Evolutionary conservation across 2,329 filamentous ascomycete genomes (phyloP), one percentile per base, ranked within the genome.

Genomic region (Aspergillus chevalieri): DNA sequence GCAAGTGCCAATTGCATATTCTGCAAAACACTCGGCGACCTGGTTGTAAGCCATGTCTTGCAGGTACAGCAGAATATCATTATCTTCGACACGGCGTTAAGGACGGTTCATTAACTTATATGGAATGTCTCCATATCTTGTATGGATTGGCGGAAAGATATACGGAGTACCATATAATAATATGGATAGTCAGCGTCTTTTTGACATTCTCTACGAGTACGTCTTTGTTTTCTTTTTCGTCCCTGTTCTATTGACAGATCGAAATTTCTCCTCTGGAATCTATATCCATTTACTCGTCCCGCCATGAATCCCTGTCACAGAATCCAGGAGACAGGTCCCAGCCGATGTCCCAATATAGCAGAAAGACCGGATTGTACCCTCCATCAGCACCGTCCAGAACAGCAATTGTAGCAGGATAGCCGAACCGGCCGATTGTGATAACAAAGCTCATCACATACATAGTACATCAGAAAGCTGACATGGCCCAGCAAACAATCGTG

Each of bases 1-100:
- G 17, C 41, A 9, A 47, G 54, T 57, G 6, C 55, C 57, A 48
- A 57, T 55, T 22, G 47, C 57, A 59, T 54, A 59, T 46, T 57
- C 57, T 7, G 47, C 46, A 28, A 54, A 59, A 1, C 52, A 53
- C 12, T 57, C 55, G 6, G 48, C 30, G 3, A 44, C 49, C 42
- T 55, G 47, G 28, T 33, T 45, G 30, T 55, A 26, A n/a, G 46
- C 49, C 6, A 47, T n/a, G 8, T 36, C 34, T 14, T 36, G 34
- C 34, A 36, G 34, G 14, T 36, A 30, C 26, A 30, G 12, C 26
- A 30, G 9, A 30, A 30, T 30, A 28, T 9, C 26, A 30, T 30
- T 30, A 30, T 30, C 10, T 30, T 30, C 9, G 26, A 12, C 9
- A 12, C 9, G 3, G 26, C 4, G 3, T 30, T 30, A 30, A 30